These are phyloP conservation scores for Pontederia crassipes DNA, from an alignment of 176 grass and related monocot genomes.

Conservation along the genomic window DNA sequence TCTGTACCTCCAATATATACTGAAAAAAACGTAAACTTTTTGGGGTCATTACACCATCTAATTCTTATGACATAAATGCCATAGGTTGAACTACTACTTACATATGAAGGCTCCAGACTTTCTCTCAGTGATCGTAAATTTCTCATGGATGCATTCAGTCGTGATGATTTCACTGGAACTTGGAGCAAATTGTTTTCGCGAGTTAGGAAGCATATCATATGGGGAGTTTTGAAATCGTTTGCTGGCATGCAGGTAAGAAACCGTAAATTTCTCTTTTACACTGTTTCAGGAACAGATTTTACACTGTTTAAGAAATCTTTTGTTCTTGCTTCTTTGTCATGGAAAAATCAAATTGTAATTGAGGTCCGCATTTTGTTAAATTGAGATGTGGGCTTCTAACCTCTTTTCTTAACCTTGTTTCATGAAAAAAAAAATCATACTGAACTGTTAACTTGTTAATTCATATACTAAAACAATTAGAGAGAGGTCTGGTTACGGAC, in stretches of 20 bases:
- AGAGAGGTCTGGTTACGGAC: no score
- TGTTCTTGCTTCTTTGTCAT: neutral
- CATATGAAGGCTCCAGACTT: constrained; percentile 81
- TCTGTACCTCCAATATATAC: constrained; percentile 20
- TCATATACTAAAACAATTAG: no score
- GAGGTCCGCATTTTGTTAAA: no score
- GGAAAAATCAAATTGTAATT: neutral
- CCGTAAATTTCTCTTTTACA: constrained; percentile 5
- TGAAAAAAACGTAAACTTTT: neutral
- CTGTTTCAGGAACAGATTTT: no score
- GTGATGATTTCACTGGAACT: constrained; percentile 90
- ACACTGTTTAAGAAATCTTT: neutral
- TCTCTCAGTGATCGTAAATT: constrained; percentile 82
- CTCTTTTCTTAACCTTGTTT: no score
- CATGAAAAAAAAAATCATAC: no score
- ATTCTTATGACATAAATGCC: constrained; percentile 4
- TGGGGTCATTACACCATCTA: neutral
- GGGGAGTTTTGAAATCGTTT: constrained; percentile 92
- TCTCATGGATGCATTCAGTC: constrained; percentile 94
- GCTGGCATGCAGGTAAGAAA: constrained; percentile 86
- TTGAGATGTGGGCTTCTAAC: no score
- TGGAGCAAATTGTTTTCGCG: constrained; percentile 86
- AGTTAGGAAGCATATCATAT: constrained; percentile 93
- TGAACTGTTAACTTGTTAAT: no score
- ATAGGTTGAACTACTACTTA: constrained; percentile 95